These are phyloP conservation scores for Myxozyma udenii DNA, from an alignment of 805 yeast species.

Conservation along the genomic window DNA sequence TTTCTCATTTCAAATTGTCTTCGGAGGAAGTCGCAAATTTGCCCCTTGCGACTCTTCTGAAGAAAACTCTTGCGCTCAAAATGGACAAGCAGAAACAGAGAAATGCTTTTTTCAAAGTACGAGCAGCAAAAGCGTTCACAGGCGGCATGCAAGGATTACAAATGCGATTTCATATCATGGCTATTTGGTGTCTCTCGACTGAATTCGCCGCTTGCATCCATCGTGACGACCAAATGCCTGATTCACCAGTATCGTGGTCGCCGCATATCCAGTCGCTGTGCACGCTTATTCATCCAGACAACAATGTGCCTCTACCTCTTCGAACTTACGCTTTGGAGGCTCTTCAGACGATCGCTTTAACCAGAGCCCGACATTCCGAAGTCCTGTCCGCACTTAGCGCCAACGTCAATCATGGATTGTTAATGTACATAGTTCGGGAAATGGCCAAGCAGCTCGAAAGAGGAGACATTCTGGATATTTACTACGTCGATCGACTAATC, in stretches of 20 bases:
- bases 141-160: conserved; percentile 52
- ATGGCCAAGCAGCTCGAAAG: conserved; percentile 53
- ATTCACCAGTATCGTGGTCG: no score
- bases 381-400: conserved; percentile 76
- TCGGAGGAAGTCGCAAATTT: conserved; percentile 56
- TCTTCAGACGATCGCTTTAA: conserved; percentile 64
- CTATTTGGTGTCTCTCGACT: conserved; percentile 63
- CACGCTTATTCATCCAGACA: conserved; percentile 69
- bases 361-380: conserved; percentile 70
- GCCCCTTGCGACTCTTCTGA: conserved; percentile 32
- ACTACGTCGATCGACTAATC: conserved; percentile 51
- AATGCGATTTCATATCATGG: conserved; percentile 57
- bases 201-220: conserved; percentile 60
- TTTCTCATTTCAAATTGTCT: conserved; percentile 51
- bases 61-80: no score
- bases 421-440: conserved; percentile 67
- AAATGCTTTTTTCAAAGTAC: conserved; percentile 58
- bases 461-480: conserved; percentile 47
- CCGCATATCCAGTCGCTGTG: conserved; percentile 66
- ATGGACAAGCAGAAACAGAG: no score
- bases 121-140: conserved; percentile 71
- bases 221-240: conserved; percentile 66
- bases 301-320: conserved; percentile 51
- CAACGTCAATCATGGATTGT: conserved; percentile 77
- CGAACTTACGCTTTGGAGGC: conserved; percentile 62